These are phyloP conservation scores for Stachybotrys echinatus DNA, from an alignment of 2,329 filamentous ascomycete species.

Conservation along the genomic window DNA sequence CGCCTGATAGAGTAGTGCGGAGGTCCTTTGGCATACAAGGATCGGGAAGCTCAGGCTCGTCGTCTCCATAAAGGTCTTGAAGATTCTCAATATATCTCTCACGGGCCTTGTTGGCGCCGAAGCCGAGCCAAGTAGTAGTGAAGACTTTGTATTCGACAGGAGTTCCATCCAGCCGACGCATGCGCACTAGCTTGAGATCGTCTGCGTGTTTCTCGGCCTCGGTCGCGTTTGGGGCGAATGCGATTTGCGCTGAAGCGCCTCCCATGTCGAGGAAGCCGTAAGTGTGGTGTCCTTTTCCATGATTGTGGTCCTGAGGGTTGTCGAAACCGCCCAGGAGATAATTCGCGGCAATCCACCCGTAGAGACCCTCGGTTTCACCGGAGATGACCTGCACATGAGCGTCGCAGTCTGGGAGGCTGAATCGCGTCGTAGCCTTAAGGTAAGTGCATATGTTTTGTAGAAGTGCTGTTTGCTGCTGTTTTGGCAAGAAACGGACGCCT, in stretches of 20 bases:
- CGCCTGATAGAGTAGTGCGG: constrained; percentile 67
- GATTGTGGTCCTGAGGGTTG: constrained; percentile 63
- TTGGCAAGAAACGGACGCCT: constrained; percentile 81
- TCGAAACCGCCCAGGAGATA: constrained; percentile 93
- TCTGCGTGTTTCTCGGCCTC: constrained; percentile 86
- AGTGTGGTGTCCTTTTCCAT: constrained; percentile 85
- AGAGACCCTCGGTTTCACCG: constrained; percentile 91
- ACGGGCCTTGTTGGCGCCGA: constrained; percentile 92
- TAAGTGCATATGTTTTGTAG: constrained; percentile 79
- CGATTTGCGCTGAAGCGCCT: constrained; percentile 94
- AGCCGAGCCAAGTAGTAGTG: constrained; percentile 93
- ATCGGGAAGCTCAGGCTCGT: constrained; percentile 69
- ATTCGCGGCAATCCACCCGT: constrained; percentile 96
- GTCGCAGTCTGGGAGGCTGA: constrained; percentile 84
- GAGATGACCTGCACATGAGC: constrained; percentile 90
- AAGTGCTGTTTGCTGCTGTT: constrained; percentile 65
- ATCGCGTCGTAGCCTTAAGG: constrained; percentile 68
- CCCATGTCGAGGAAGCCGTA: constrained; percentile 99
- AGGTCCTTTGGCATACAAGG: constrained; percentile 83
- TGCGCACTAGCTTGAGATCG: constrained; percentile 78
- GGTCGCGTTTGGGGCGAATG: constrained; percentile 90
- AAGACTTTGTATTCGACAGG: constrained; percentile 83
- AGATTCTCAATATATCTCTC: constrained; percentile 76
- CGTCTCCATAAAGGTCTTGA: constrained; percentile 57
- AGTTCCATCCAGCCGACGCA: constrained; percentile 77